Conservation (phyloP, 306 rosid genomes). For the Ziziphus jujuba region DNA sequence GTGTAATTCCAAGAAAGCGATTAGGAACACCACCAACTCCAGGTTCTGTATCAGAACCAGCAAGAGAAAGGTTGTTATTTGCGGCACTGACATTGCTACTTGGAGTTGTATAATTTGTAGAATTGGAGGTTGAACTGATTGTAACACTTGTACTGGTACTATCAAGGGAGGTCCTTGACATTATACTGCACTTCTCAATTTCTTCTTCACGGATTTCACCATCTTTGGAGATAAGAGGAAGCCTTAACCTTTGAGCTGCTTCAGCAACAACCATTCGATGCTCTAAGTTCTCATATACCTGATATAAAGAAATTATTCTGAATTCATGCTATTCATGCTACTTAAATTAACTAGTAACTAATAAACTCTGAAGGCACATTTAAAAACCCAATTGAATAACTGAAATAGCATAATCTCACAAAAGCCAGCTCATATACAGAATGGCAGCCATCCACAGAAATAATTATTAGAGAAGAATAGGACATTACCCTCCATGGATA, state of each 20-base stretch:
- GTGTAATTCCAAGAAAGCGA: constrained; percentile 86
- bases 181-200: constrained; percentile 72
- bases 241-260: constrained; percentile 88
- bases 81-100: constrained; percentile 46
- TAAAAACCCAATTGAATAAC: neutral
- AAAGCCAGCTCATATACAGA: too few relatives aligned
- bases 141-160: constrained; percentile 53
- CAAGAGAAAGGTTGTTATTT: constrained; percentile 33
- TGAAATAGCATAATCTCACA: too few relatives aligned
- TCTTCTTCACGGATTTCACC: constrained; percentile 86
- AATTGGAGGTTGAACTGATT: constrained; percentile 60
- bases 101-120: constrained; percentile 61
- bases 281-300: constrained; percentile 87
- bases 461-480: neutral
- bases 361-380: neutral
- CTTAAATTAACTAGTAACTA: neutral
- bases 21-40: constrained; percentile 88
- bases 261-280: constrained; percentile 85
- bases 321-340: constrained; percentile 4
- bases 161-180: constrained; percentile 70
- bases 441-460: neutral
- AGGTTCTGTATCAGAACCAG: constrained; percentile 57
- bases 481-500: neutral
- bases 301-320: constrained; percentile 26
- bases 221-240: constrained; percentile 88